Percentiles rank a stretch among this genome's conserved stretches.
Conservation (phyloP, 176 grass and related monocot species). For the Echinochloa phyllopogon region DNA sequence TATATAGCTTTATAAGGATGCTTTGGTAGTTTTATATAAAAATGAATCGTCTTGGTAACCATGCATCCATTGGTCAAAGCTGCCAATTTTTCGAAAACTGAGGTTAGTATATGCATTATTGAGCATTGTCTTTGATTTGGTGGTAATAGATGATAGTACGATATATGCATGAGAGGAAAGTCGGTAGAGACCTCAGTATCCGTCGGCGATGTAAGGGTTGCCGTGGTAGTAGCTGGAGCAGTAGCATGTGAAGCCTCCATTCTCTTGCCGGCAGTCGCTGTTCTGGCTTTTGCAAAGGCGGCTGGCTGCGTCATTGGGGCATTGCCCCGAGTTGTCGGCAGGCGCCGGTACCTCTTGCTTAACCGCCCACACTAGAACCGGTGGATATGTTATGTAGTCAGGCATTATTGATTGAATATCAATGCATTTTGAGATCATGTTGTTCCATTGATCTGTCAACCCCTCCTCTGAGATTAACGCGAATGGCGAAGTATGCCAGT, state of each 20-base stretch:
- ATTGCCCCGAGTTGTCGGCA: neutral
- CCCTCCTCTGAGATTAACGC: neutral
- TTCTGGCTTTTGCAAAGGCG: neutral
- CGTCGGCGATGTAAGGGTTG: neutral
- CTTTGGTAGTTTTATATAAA: no score
- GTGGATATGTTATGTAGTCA: neutral
- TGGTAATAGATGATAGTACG: no score
- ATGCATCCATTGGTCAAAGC: no score
- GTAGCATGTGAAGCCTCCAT: neutral
- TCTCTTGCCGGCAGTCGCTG: neutral
- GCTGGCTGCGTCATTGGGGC: neutral
- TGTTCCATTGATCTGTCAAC: neutral
- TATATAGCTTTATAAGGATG: no score
- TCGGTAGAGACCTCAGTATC: neutral
- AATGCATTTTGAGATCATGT: neutral
- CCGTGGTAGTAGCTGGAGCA: neutral
- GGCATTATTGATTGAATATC: no score
- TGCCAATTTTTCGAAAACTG: no score
- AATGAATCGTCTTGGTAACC: no score
- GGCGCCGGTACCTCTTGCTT: neutral
- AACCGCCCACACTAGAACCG: neutral
- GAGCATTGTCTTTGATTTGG: no score
- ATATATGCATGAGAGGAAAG: no score
- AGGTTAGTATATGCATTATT: no score
- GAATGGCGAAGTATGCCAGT: neutral